Evolutionary conservation across 148 eudicot genomes (phyloP).

Genomic region (Mesembryanthemum crystallinum): DNA sequence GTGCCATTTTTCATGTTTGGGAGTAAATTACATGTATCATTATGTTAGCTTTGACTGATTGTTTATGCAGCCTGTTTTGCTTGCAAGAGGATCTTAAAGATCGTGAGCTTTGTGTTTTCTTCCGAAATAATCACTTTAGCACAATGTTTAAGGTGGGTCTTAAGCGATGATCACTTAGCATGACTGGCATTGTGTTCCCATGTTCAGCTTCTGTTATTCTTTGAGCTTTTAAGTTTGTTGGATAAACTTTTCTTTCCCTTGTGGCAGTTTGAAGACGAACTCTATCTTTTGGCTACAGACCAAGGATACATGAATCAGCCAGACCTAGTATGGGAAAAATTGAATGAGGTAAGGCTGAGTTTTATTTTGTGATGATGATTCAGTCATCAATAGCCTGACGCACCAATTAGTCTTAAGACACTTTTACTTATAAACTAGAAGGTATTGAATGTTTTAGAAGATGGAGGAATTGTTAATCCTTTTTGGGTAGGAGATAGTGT

Average conservation of each 20-base stretch:
- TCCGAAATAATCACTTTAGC: constrained; percentile 96
- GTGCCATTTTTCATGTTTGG: background rate
- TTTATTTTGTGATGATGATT: constrained; percentile 3
- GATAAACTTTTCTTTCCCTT: constrained; percentile 17
- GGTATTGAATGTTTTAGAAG: background rate
- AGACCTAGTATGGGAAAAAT: constrained; percentile 92
- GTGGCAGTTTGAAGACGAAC: constrained; percentile 71
- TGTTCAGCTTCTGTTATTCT: background rate
- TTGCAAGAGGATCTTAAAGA: constrained; percentile 82
- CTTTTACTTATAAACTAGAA: background rate
- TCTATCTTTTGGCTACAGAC: constrained; percentile 83
- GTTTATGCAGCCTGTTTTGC: constrained; percentile 60
- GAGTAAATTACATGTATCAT: background rate
- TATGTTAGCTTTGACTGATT: background rate
- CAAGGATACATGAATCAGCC: constrained; percentile 94
- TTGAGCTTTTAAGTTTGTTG: background rate
- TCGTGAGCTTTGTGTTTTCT: constrained; percentile 87
- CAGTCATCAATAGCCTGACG: background rate
- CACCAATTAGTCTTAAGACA: background rate
- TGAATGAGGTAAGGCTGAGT: constrained; percentile 71
- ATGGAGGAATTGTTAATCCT: background rate
- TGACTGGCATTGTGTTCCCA: background rate
- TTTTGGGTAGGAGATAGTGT: too few species aligned
- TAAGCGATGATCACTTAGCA: constrained; percentile 3
- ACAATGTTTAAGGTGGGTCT: constrained; percentile 87